Conservation (phyloP, 148 eudicot species). For the Rhododendron mucronatum region DNA sequence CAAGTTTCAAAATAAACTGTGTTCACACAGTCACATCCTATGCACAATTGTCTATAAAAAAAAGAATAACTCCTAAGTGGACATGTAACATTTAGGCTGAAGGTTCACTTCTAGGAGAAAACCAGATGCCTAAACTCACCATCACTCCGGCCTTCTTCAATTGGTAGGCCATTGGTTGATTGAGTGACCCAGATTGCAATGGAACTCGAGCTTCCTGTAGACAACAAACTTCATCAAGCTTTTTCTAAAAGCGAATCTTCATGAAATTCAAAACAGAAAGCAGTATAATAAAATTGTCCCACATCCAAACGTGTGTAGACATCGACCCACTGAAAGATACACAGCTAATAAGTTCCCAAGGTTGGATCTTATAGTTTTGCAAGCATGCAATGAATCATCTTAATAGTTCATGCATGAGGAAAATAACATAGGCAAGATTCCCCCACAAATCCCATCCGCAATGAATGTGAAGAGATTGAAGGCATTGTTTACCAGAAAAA, state of each 20-base stretch:
- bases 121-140: conserved; percentile 34
- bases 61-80: neutral
- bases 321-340: neutral
- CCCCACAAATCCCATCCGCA: neutral
- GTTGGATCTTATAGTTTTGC: too few species aligned
- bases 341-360: too few species aligned
- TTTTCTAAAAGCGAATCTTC: neutral
- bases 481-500: neutral
- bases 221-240: conserved; percentile 10
- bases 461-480: neutral
- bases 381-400: too few species aligned
- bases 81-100: neutral
- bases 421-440: neutral
- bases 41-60: neutral
- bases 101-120: neutral
- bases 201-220: conserved; percentile 79
- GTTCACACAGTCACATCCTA: neutral
- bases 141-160: conserved; percentile 54
- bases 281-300: neutral
- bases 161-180: conserved; percentile 50
- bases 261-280: neutral
- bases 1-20: neutral
- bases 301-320: neutral
- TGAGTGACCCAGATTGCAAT: conserved; percentile 90
- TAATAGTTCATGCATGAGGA: too few species aligned